phyloP scores from a whole-genome alignment of 2,329 filamentous ascomycete genomes.

The Phaeoacremonium minimum region DNA sequence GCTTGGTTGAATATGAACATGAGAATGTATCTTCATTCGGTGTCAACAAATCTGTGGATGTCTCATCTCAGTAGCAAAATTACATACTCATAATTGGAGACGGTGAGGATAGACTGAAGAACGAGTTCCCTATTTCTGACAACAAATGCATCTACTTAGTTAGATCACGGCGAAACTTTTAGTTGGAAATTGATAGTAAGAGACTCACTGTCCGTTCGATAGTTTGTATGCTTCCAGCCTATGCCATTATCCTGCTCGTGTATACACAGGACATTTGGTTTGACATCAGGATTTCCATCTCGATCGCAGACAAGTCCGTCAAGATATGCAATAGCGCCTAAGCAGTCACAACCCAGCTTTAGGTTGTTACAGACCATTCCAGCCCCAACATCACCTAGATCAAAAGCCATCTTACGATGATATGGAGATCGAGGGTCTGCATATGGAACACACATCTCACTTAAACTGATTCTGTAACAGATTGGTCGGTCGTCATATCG shows the following conservation, averaged over 20 bases:
- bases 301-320: constrained; percentile 58
- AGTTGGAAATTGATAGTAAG: constrained; percentile 46
- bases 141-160: not conserved
- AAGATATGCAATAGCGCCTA: constrained; percentile 18
- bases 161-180: constrained; percentile 48
- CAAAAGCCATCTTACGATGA: constrained; percentile 3
- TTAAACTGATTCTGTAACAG: constrained; percentile 51
- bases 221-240: constrained; percentile 54
- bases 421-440: constrained; percentile 6
- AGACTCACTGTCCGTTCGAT: constrained; percentile 44
- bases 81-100: constrained; percentile 58
- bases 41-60: too few species aligned
- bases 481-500: constrained; percentile 58
- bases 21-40: too few species aligned
- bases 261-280: constrained; percentile 48
- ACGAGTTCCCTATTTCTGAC: constrained; percentile 52
- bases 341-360: constrained; percentile 5
- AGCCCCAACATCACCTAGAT: constrained; percentile 3
- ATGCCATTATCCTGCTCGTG: constrained; percentile 56
- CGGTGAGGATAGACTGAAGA: constrained; percentile 52
- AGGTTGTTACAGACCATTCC: constrained; percentile 4
- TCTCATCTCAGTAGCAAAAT: too few species aligned
- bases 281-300: constrained; percentile 37
- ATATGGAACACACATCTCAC: constrained; percentile 60
- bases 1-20: constrained; percentile 41